Evolutionary conservation across 352 stramenopile genomes (phyloP), one percentile per base, ranked within the genome.

Genomic region (Phytophthora agathidicida): DNA sequence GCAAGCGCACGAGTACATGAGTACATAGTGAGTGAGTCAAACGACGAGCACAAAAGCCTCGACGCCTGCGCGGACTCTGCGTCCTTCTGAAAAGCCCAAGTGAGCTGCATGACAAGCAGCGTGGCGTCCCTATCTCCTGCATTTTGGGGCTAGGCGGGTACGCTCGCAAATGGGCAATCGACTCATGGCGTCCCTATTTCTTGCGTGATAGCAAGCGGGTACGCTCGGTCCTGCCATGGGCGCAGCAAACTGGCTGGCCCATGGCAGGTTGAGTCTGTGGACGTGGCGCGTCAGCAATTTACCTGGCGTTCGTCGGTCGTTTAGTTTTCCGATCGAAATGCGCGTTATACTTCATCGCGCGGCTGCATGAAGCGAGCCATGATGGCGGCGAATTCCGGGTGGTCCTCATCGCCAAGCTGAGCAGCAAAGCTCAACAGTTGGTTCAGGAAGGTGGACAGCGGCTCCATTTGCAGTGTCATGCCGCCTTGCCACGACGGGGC

Each of bases 381-480:
- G 30, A 72, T 59, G 24, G 33, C 55, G 37, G 48, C 66, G 23
- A 75, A 69, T 37, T 71, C 61, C 17, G 63, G 45, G 33, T 75
- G 66, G 10, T 17, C 42, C 22, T 75, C 66, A 3, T 36, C 23
- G 13, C 54, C 60, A 22, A 75, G 30, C 28, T 75, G 61, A 5
- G 61, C 48, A 2, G 61, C 52, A n/a, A 75, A 65, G 26, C 32
- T 36, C 41, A 75, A 23, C 28, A 75, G 38, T 19, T 72, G 67
- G 51, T 75, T 75, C 47, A 75, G 52, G 57, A 75, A 75, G 17
- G 33, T 42, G 4, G 23, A 59, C 36, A 72, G 52, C 27, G 63
- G 53, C 19, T 69, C 66, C 38, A 61, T 69, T 42, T 75, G 61
- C 56, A 75, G 51, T 16, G 49, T 64, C 39, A 70, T 70, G 30